Percentiles rank a stretch among this genome's conserved stretches.
Conservation (phyloP, 1,284 basidiomycete genomes). For the Volvariella volvacea region DNA sequence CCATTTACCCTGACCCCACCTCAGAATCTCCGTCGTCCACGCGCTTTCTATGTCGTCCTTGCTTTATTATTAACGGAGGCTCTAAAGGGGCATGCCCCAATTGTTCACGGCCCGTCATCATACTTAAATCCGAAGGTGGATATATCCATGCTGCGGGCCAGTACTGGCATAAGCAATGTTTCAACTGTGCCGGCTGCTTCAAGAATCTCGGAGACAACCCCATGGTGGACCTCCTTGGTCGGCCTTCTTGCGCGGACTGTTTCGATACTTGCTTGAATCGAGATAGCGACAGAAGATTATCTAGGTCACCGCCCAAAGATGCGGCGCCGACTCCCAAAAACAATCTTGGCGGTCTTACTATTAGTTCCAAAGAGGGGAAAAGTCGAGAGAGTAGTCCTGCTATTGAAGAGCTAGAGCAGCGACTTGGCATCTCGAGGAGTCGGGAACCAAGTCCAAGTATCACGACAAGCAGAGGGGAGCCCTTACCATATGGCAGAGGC, state of each 20-base stretch:
- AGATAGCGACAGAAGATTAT: conserved; percentile 38
- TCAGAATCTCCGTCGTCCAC: conserved; percentile 27
- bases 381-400: conserved; percentile 46
- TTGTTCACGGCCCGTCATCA: conserved; percentile 63
- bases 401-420: conserved; percentile 49
- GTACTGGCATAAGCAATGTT: conserved; percentile 76
- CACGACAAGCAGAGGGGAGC: too few relatives aligned
- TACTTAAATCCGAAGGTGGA: conserved; percentile 67
- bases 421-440: conserved; percentile 41
- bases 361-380: conserved; percentile 20
- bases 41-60: conserved; percentile 65
- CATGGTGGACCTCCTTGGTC: conserved; percentile 74
- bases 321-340: conserved; percentile 24
- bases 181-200: conserved; percentile 64
- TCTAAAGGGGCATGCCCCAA: conserved; percentile 64
- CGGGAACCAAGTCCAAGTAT: background rate
- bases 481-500: too few relatives aligned
- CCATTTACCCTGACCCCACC: conserved; percentile 75
- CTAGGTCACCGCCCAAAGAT: conserved; percentile 25
- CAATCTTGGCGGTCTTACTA: conserved; percentile 30
- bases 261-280: conserved; percentile 67
- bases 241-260: conserved; percentile 69
- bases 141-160: conserved; percentile 63
- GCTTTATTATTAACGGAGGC: conserved; percentile 65
- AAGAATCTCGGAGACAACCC: conserved; percentile 67